Evolutionary conservation across 208 protist genomes (phyloP).

Genomic region (Crithidia thermophila): DNA sequence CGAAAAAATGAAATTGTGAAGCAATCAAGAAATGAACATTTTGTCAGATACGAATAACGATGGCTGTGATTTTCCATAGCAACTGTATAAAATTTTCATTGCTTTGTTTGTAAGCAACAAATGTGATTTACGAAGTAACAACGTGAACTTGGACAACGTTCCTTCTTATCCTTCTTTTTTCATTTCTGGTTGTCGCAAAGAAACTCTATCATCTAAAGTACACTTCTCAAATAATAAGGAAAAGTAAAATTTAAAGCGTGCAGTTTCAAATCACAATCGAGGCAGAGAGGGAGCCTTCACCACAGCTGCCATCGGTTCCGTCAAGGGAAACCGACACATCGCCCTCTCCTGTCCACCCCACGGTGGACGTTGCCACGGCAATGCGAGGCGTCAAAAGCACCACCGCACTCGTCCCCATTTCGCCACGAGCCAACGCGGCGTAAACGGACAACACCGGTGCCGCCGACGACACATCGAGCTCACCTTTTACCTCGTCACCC

Average conservation of each 20-base stretch:
- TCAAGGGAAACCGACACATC: conserved; percentile 26
- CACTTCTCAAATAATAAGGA: background rate
- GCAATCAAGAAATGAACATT: no score
- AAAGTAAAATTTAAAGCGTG: background rate
- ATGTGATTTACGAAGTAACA: no score
- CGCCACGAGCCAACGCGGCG: conserved; percentile 18
- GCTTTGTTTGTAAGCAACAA: no score
- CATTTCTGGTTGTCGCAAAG: background rate
- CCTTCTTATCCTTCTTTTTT: conserved; percentile 9
- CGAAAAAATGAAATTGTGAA: no score
- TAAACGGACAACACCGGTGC: conserved; percentile 26
- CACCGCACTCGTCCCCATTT: conserved; percentile 15
- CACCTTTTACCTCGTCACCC: no score
- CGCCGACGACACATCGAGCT: background rate
- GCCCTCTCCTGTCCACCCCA: conserved; percentile 79
- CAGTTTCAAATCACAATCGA: conserved; percentile 45
- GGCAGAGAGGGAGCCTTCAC: conserved; percentile 72
- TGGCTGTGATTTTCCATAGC: no score
- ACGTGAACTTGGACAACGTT: no score
- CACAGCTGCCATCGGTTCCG: conserved; percentile 38
- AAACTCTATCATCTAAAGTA: background rate
- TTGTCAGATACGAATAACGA: no score
- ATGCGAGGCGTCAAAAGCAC: conserved; percentile 68
- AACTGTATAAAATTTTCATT: no score
- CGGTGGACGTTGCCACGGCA: conserved; percentile 39